A percentile compares a stretch with the other conserved stretches of the same genome.
These are phyloP conservation scores for Monilinia vaccinii-corymbosi DNA, from an alignment of 2,329 filamentous ascomycete species.

Conservation along the genomic window DNA sequence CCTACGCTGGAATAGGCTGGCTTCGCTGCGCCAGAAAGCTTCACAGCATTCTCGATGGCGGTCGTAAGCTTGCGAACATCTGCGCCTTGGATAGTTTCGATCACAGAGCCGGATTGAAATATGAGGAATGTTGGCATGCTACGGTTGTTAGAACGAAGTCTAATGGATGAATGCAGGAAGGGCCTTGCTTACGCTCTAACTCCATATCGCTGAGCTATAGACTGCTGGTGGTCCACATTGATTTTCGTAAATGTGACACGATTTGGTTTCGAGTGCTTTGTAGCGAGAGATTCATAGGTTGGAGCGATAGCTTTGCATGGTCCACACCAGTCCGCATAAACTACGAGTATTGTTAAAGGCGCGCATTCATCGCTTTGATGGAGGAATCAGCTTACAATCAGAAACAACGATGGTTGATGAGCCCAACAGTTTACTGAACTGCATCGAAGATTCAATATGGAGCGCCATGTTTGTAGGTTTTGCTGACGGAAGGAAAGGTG, in stretches of 20 bases:
- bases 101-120: slow-evolving; percentile 64
- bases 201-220: slow-evolving; percentile 67
- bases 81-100: slow-evolving; percentile 73
- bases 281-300: slow-evolving; percentile 74
- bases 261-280: slow-evolving; percentile 69
- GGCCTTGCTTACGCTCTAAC: slow-evolving; percentile 56
- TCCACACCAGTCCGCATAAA: slow-evolving; percentile 83
- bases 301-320: slow-evolving; percentile 87
- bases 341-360: slow-evolving; percentile 35
- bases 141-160: slow-evolving; percentile 8
- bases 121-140: slow-evolving; percentile 91
- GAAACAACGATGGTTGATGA: slow-evolving; percentile 74
- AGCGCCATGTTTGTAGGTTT: slow-evolving; percentile 24
- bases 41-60: slow-evolving; percentile 63
- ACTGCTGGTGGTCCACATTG: slow-evolving; percentile 75
- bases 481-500: neutral
- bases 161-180: neutral
- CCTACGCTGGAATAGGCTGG: slow-evolving; percentile 46
- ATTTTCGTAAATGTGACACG: slow-evolving; percentile 87
- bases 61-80: slow-evolving; percentile 67
- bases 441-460: slow-evolving; percentile 53
- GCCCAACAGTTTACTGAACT: slow-evolving; percentile 65
- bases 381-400: slow-evolving; percentile 60
- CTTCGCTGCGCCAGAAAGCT: slow-evolving; percentile 37
- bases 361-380: slow-evolving; percentile 23